Base-by-base conservation (phyloP, 208 protist genomes). In the Trypanosoma mega region DNA sequence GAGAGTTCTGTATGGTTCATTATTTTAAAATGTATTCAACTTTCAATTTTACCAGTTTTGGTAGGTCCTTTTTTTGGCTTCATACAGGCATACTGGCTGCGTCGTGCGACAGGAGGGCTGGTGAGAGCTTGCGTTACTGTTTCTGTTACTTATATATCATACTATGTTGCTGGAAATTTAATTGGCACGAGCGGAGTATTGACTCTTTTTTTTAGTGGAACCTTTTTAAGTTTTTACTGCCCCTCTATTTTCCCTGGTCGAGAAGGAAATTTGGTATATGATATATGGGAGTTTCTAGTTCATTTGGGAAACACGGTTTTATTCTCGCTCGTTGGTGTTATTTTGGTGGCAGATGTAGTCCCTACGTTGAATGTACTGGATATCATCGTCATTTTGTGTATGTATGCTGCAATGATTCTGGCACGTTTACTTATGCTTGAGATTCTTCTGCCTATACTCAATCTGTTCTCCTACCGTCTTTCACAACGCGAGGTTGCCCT, bases 271-370 rank as follows among this genome's bases (percentile, higher is more conserved):
- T 39, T 84, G 41, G 86, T 94, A 30, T 86, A 82, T 50, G 63
- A 76, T 27, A 83, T 85, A 33, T 96, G 91, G 91, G 78, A 94
- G 65, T 89, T 92, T 52, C 61, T 93, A 34, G 91, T 94, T 21
- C 85, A 94, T 70, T 45, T 93, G 29, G 78, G 74, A 66, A 94
- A 92, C 72, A 93, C 86, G 8, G 48, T 94, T 11, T 76, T 96
- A 48, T 96, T 96, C 76, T 85, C 78, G 5, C 73, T 96, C 16
- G 82, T 92, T 4, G 91, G 91, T 43, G 68, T 95, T 31, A 92
- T 93, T 52, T 73, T 96, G 41, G 84, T 91, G 24, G 80, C 63
- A 3, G 74, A 91, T 53, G 80, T 83, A 14, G 56, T 90, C 33
- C 72, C 72, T 14, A 84, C 80, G 29, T 6, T 93, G 33, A 57